Percentiles rank a stretch among this genome's conserved stretches.
phyloP scores from a whole-genome alignment of 805 yeast species.

The Lipomyces lipofer region DNA sequence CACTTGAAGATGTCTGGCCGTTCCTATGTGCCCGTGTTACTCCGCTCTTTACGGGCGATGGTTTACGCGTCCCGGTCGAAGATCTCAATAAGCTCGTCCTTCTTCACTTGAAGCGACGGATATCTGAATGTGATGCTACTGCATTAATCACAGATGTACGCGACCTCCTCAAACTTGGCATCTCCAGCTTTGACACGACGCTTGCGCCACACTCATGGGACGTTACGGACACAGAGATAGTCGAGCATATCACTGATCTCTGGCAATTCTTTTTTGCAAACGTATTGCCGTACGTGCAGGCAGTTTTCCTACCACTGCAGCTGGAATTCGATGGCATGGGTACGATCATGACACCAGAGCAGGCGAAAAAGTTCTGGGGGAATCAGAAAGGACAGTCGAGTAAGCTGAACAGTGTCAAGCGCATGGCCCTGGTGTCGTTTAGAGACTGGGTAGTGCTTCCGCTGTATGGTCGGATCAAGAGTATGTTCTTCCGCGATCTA shows the following conservation, averaged over 20 bases:
- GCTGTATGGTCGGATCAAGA: slow-evolving; percentile 25
- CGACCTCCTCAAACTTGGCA: slow-evolving; percentile 43
- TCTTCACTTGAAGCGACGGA: slow-evolving; percentile 44
- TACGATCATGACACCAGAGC: slow-evolving; percentile 42
- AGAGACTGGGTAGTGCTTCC: slow-evolving; percentile 43
- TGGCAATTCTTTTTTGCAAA: slow-evolving; percentile 53
- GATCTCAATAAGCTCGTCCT: slow-evolving; percentile 54
- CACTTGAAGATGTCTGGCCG: slow-evolving; percentile 53
- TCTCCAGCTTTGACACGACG: slow-evolving; percentile 36
- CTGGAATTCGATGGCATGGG: slow-evolving; percentile 50
- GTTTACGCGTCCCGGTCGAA: slow-evolving; percentile 55
- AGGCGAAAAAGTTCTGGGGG: slow-evolving; percentile 43
- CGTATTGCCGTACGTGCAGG: slow-evolving; percentile 58
- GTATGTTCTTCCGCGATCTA: background rate
- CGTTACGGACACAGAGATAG: slow-evolving; percentile 36
- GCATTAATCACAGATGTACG: slow-evolving; percentile 48
- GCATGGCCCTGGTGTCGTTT: slow-evolving; percentile 39
- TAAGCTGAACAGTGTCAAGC: slow-evolving; percentile 35
- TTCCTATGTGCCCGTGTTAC: slow-evolving; percentile 46
- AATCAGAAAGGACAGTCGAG: slow-evolving; percentile 31
- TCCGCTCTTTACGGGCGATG: slow-evolving; percentile 53
- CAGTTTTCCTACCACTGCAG: slow-evolving; percentile 62
- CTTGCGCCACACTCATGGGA: slow-evolving; percentile 42
- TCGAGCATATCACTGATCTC: slow-evolving; percentile 36
- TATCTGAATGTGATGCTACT: slow-evolving; percentile 42